A percentile compares a stretch with the other conserved stretches of the same genome.
Conservation (phyloP, 345 rosid species). For the Pistacia atlantica region DNA sequence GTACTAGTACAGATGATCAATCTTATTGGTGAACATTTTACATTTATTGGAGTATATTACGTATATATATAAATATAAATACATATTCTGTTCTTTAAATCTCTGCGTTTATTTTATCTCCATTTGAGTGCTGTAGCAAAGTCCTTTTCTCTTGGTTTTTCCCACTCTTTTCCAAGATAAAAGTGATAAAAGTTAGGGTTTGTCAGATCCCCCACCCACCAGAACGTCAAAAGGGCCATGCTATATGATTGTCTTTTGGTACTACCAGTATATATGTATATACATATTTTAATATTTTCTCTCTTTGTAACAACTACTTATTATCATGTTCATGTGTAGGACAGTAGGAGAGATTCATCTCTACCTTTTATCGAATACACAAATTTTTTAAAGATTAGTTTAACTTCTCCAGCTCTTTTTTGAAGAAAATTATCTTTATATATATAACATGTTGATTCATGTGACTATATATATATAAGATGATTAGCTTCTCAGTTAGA, state of each 20-base stretch:
- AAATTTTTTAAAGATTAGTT: too few relatives aligned
- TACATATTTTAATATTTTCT: too few relatives aligned
- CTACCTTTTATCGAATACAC: too few relatives aligned
- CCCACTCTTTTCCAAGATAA: not conserved
- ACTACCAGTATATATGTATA: too few relatives aligned
- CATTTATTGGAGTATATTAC: not conserved
- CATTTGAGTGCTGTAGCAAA: not conserved
- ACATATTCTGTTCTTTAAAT: not conserved
- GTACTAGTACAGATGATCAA: constrained; percentile 1
- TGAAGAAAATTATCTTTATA: too few relatives aligned
- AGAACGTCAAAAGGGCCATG: constrained; percentile 8
- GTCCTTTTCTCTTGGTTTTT: not conserved
- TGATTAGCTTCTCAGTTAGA: not conserved
- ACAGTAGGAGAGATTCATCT: too few relatives aligned
- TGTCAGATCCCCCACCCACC: constrained; percentile 17
- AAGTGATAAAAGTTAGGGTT: constrained; percentile 13
- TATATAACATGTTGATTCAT: too few relatives aligned
- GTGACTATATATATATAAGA: too few relatives aligned
- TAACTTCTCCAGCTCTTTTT: not conserved
- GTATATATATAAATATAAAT: not conserved
- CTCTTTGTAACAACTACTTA: too few relatives aligned
- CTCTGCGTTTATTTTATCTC: not conserved
- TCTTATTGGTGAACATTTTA: constrained; percentile 9
- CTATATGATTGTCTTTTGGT: constrained; percentile 1
- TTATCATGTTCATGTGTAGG: too few relatives aligned